Base-by-base conservation (phyloP, 495 filamentous ascomycete species). In the Trichoderma parareesei region DNA sequence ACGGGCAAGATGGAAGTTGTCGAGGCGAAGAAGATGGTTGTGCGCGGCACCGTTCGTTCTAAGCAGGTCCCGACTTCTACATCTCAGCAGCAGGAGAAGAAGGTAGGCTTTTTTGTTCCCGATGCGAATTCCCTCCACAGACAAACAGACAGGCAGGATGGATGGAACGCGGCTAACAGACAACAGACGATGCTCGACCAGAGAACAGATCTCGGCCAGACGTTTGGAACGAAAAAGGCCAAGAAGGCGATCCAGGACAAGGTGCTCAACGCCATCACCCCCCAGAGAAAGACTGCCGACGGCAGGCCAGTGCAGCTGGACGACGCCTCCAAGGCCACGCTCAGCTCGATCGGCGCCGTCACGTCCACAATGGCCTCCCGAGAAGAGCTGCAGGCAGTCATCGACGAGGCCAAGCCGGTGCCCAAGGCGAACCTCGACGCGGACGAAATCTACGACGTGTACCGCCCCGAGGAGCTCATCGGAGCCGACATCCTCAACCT, bases 151-250 rank as follows among this genome's bases (percentile, higher is more conserved):
- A 33, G 40, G 61, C 57, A 27, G 27, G 27, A 27, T 27, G 27
- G 27, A 27, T 27, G 27, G 27, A 27, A 27, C 1, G 27, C 27
- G 27, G 27, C 70, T 79, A 68, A 75, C 67, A 62, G 43, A 59
- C 43, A 11, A 74, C 72, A 85, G 81, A 83, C 79, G 48, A 79
- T 83, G 69, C 77, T 82, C 69, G 82, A 84, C 38, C 79, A 81
- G 71, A 85, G 85, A 66, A 87, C 84, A 55, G 84, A 86, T 43
- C 87, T 98, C 5, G 94, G 92, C 66, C 84, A 91, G 70, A 87
- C 88, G 60, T 98, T 98, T 77, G 95, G 94, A 68, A 96, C 92
- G 42, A 95, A 91, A 78, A 95, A 95, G 77, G 87, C 95, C 3
- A 89, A 89, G 80, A 96, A 96, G 76, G 89, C 88, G 2, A 86